Conservation (phyloP, 768 basidiomycete species). For the Kwoniella pini region DNA sequence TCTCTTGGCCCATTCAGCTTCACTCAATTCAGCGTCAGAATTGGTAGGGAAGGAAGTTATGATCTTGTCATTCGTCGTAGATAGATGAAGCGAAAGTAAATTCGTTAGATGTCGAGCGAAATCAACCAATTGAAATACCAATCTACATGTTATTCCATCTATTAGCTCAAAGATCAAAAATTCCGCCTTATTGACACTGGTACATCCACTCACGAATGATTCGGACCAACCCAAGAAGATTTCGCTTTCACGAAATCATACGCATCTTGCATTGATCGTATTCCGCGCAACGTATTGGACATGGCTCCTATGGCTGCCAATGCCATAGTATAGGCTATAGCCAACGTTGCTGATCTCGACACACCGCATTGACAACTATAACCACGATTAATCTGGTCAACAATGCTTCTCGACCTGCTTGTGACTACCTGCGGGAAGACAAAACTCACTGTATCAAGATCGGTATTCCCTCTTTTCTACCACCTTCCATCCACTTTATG, state of each 20-base stretch:
- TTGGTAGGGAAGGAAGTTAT: constrained; percentile 32
- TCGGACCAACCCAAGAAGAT: constrained; percentile 48
- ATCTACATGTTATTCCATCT: no score
- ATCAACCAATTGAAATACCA: constrained; percentile 53
- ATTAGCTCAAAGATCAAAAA: no score
- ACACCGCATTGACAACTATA: constrained; percentile 54
- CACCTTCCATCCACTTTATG: constrained; percentile 44
- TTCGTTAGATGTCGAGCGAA: constrained; percentile 45
- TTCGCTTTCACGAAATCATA: constrained; percentile 52
- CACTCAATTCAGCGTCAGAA: constrained; percentile 25
- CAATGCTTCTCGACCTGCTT: no score
- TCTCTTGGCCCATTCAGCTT: constrained; percentile 45
- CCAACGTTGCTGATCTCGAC: constrained; percentile 50
- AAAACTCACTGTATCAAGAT: constrained; percentile 53
- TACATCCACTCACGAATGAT: constrained; percentile 47
- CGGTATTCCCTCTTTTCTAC: constrained; percentile 33
- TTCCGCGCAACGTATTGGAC: constrained; percentile 34
- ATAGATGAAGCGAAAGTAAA: constrained; percentile 29
- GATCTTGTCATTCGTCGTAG: neutral
- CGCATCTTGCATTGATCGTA: constrained; percentile 51
- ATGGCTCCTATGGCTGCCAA: constrained; percentile 43
- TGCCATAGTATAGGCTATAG: constrained; percentile 52
- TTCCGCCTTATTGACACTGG: no score
- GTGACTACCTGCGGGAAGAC: no score
- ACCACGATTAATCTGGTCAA: no score